Evolutionary conservation across 1,284 basidiomycete genomes (phyloP).

Genomic region (Dichomitus squalens): DNA sequence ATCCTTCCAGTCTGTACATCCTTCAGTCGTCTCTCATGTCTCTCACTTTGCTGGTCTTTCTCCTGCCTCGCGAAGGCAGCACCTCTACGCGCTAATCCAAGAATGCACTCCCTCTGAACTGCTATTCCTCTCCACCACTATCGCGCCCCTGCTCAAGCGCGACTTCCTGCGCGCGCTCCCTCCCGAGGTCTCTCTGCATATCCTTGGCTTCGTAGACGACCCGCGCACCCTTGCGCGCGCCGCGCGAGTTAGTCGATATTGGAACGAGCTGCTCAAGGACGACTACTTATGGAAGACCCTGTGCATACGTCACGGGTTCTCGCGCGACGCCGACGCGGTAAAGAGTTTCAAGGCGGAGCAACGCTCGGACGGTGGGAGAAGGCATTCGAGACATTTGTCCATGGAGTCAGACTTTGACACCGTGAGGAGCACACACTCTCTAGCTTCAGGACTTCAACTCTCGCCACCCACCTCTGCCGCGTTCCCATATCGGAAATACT

Average conservation of each 20-base stretch:
- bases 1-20: constrained; percentile 22
- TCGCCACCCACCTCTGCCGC: constrained; percentile 14
- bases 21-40: constrained; percentile 30
- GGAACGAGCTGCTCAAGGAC: constrained; percentile 80
- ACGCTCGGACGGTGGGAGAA: not conserved
- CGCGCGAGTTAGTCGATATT: constrained; percentile 74
- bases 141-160: constrained; percentile 82
- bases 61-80: constrained; percentile 53
- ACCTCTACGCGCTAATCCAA: constrained; percentile 64
- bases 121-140: constrained; percentile 73
- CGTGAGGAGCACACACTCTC: not conserved
- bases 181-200: constrained; percentile 81
- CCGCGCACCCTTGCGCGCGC: constrained; percentile 76
- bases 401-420: not conserved
- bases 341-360: constrained; percentile 12
- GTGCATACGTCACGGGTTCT: constrained; percentile 66
- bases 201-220: constrained; percentile 84
- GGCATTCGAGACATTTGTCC: not conserved
- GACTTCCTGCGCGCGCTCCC: constrained; percentile 88
- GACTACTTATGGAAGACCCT: constrained; percentile 86
- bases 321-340: constrained; percentile 19
- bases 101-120: constrained; percentile 78
- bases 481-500: constrained; percentile 71
- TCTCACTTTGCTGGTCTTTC: constrained; percentile 41
- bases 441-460: constrained; percentile 2